A percentile compares a stretch with the other conserved stretches of the same genome.
Evolutionary conservation across 495 filamentous ascomycete genomes (phyloP).

Genomic region (Saxophila tyrrhenica): DNA sequence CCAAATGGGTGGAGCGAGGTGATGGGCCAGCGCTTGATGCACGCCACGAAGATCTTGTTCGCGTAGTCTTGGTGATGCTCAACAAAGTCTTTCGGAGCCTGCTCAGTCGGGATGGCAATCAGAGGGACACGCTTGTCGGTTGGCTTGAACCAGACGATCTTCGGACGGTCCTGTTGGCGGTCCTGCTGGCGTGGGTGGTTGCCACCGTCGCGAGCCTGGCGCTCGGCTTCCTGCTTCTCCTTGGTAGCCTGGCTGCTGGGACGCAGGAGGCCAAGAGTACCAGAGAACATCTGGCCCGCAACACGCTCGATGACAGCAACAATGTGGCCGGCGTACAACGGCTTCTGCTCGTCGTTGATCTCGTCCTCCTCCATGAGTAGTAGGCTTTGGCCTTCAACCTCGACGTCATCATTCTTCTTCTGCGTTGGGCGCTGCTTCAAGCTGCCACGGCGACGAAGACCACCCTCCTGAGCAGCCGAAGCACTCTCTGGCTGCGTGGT

Average conservation of each 20-base stretch:
- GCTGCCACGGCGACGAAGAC: slow-evolving; percentile 84
- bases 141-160: slow-evolving; percentile 99
- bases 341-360: slow-evolving; percentile 96
- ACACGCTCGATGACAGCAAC: slow-evolving; percentile 96
- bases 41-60: slow-evolving; percentile 94
- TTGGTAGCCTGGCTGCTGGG: slow-evolving; percentile 98
- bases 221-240: slow-evolving; percentile 97
- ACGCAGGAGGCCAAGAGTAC: slow-evolving; percentile 81
- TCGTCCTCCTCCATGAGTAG: slow-evolving; percentile 96
- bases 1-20: slow-evolving; percentile 98
- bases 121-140: slow-evolving; percentile 97
- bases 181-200: slow-evolving; percentile 64
- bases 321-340: slow-evolving; percentile 90
- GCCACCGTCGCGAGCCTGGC: slow-evolving; percentile 73
- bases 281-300: slow-evolving; percentile 98
- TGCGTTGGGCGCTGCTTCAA: slow-evolving; percentile 92
- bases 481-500: slow-evolving; percentile 53
- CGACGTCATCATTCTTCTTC: slow-evolving; percentile 99
- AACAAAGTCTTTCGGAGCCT: slow-evolving; percentile 93
- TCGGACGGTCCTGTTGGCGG: slow-evolving; percentile 88
- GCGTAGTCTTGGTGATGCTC: slow-evolving; percentile 97
- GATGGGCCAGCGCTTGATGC: slow-evolving; percentile 98
- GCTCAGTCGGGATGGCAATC: slow-evolving; percentile 96
- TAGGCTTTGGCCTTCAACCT: slow-evolving; percentile 95
- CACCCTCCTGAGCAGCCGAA: slow-evolving; percentile 56